Base-by-base conservation (phyloP, 2,329 filamentous ascomycete genomes). In the Didymella pomorum region DNA sequence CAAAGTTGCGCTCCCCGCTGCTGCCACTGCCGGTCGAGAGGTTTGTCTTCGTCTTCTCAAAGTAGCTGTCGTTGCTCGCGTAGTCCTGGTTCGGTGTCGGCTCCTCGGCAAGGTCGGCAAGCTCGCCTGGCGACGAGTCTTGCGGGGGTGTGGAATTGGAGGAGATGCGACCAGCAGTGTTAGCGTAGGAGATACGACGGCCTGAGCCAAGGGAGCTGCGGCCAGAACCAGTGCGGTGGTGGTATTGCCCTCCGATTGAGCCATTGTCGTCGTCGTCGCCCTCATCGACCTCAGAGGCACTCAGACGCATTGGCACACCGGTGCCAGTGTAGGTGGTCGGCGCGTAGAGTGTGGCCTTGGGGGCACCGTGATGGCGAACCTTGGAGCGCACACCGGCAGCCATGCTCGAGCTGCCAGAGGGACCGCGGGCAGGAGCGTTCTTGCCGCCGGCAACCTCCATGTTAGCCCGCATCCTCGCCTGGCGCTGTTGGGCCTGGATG, bases 221-320 rank as follows among this genome's bases (percentile, higher is more conserved):
- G 20, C 90, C 90, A 69, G 89, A 93, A 44, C 89, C 89, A 21
- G 87, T 90, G 63, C 90, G 83, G 62, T 87, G 86, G 77, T 93
- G 90, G 82, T 78, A 83, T 39, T 70, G 68, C 5, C 69, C 72
- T 49, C 58, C 66, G 31, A 67, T 68, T 59, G 81, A 83, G 42
- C 66, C 80, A 77, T 67, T 90, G 43, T 92, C 89, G 51, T 92
- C 91, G 72, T 89, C 92, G 68, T 93, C 92, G 65, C 89, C 93
- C 65, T 91, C 92, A 70, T 96, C 93, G 14, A 98, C 91, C 77
- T 99, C 95, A 49, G 91, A 96, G n/a, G 95, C 94, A 75, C 92
- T 96, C 62, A 99, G 83, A 42, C 95, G 89, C 78, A 97, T 87
- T 2, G 95, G 95, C 37, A 98, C 93, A 53, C 92, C 93, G 39